Evolutionary conservation across 257 asterid species (phyloP).

Genomic region (Mitragyna speciosa): DNA sequence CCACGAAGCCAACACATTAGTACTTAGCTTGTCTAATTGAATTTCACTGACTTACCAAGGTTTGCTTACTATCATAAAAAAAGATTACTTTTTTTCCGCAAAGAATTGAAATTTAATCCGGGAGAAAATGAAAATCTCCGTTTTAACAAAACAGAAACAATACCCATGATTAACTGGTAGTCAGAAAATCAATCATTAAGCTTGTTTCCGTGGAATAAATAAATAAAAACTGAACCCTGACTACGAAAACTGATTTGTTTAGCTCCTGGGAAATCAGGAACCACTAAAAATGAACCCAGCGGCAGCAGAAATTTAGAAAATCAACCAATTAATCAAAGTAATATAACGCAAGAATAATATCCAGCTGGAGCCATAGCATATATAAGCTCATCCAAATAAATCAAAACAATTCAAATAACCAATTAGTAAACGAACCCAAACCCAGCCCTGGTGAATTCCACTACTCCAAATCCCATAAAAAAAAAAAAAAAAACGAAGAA

Average conservation of each 20-base stretch:
- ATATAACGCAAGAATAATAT: neutral
- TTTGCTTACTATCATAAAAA: neutral
- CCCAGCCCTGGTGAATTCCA: neutral
- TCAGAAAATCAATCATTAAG: neutral
- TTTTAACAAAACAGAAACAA: neutral
- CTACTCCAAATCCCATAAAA: neutral
- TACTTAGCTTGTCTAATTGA: neutral
- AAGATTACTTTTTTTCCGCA: neutral
- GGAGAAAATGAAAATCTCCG: neutral
- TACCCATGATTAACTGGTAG: neutral
- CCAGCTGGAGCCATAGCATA: constrained; percentile 4
- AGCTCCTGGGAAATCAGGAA: neutral
- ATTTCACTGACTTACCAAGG: neutral
- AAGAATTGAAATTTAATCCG: neutral
- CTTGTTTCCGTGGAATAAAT: neutral
- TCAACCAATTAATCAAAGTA: neutral
- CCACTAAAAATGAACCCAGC: neutral
- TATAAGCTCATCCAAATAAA: neutral
- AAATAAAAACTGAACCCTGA: neutral
- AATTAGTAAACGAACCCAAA: neutral
- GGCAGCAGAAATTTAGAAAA: neutral
- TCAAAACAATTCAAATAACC: neutral
- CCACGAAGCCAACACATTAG: neutral
- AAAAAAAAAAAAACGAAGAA: neutral
- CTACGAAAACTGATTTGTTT: neutral